Conservation (phyloP, 805 yeast genomes). For the Schwanniomyces vanrijiae region DNA sequence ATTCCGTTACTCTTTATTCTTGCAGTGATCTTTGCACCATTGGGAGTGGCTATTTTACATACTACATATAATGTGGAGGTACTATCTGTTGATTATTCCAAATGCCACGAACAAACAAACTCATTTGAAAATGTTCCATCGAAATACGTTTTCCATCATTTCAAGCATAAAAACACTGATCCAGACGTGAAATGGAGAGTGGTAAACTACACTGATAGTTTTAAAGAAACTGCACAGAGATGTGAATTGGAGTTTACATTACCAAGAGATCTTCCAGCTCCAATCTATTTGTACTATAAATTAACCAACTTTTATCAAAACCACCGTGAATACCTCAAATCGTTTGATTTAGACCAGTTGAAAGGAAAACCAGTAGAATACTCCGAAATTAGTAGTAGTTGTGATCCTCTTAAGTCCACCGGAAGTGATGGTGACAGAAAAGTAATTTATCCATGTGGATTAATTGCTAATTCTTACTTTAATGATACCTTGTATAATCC, state of each 20-base stretch:
- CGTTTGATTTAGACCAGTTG: constrained; percentile 78
- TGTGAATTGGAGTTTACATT: constrained; percentile 74
- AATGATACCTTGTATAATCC: constrained; percentile 78
- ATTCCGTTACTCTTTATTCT: constrained; percentile 76
- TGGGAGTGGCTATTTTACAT: constrained; percentile 80
- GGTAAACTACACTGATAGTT: constrained; percentile 28
- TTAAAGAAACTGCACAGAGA: constrained; percentile 35
- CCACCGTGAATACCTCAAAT: constrained; percentile 89
- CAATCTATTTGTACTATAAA: constrained; percentile 77
- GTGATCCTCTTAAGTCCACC: constrained; percentile 36
- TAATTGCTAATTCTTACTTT: constrained; percentile 89
- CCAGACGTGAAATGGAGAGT: constrained; percentile 67
- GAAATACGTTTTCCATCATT: constrained; percentile 59
- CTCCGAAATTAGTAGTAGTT: constrained; percentile 44
- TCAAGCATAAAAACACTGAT: constrained; percentile 44
- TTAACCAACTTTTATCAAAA: constrained; percentile 91
- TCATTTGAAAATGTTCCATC: constrained; percentile 55
- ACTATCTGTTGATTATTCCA: constrained; percentile 70
- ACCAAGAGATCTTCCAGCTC: constrained; percentile 68
- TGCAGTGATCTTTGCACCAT: constrained; percentile 82
- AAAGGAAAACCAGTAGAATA: constrained; percentile 68
- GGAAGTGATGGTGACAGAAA: constrained; percentile 44
- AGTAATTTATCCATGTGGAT: constrained; percentile 84
- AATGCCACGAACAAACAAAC: constrained; percentile 57
- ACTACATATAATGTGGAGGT: constrained; percentile 82